Evolutionary conservation across 352 stramenopile genomes (phyloP).

Genomic region (Phytopythium delawarense): DNA sequence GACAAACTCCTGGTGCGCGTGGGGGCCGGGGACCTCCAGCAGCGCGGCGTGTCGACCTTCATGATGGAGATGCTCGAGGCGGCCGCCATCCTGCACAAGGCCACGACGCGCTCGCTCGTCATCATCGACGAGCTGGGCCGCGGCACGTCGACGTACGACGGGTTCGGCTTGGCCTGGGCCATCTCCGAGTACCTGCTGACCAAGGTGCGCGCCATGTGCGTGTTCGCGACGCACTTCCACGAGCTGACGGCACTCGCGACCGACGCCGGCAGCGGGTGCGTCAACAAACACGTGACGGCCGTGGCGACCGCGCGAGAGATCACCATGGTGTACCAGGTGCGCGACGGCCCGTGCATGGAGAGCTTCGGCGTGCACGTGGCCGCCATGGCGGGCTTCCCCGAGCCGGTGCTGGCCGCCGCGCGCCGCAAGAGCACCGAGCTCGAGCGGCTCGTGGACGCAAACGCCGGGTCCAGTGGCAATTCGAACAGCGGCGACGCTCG

Average conservation of each 20-base stretch:
- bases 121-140: conserved; percentile 99
- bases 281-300: conserved; percentile 97
- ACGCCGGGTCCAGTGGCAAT: conserved; percentile 13
- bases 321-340: conserved; percentile 92
- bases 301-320: conserved; percentile 76
- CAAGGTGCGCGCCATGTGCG: conserved; percentile 82
- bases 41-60: conserved; percentile 98
- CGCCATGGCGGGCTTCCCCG: conserved; percentile 95
- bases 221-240: conserved; percentile 99
- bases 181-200: conserved; percentile 97
- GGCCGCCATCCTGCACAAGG: conserved; percentile 94
- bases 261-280: conserved; percentile 52
- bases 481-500: not conserved
- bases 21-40: conserved; percentile 95
- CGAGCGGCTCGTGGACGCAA: conserved; percentile 73
- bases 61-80: conserved; percentile 99
- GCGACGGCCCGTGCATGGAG: conserved; percentile 94
- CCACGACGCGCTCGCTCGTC: conserved; percentile 92
- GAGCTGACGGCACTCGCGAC: conserved; percentile 95
- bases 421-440: conserved; percentile 94
- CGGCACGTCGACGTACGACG: conserved; percentile 98
- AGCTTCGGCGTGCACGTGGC: conserved; percentile 99
- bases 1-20: conserved; percentile 96
- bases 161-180: conserved; percentile 95
- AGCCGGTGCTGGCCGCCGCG: conserved; percentile 90